Evolutionary conservation across 83 land plant genomes (phyloP), one percentile per base, ranked within the genome.

Genomic region (Diphasiastrum complanatum): DNA sequence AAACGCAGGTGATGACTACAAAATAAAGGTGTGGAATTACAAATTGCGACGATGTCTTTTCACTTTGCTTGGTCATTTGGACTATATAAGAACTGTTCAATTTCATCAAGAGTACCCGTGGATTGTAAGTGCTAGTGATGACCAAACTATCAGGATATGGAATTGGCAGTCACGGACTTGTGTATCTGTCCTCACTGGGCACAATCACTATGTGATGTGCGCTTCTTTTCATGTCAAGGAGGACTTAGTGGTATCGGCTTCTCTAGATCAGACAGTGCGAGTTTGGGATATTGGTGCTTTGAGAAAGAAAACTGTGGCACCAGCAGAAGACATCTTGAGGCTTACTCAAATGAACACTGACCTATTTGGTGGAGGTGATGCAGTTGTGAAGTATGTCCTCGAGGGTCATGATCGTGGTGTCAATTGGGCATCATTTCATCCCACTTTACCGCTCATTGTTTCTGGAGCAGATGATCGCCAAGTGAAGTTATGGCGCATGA

Each of bases 161-260:
- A 55, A 55, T 30, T 55, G 59, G 59, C 59, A 55, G 34, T 55
- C 59, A 10, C 30, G 59, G 34, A 55, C 59, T 8, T 55, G 59
- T 19, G 31, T 55, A 0, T 55, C 59, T 27, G n/a, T n/a, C n/a
- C n/a, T n/a, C n/a, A n/a, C n/a, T n/a, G n/a, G n/a, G n/a, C n/a
- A n/a, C n/a, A n/a, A 55, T 30, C 59, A 55, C 34, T 55, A 30
- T 27, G 35, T 55, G 11, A 55, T 55, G 59, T 55, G 59, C 31
- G 45, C 59, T 30, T 55, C 59, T 1, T 55, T 55, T 30, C 59
- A 55, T 27, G 34, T 55, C 34, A n/a, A n/a, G n/a, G n/a, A n/a
- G n/a, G n/a, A n/a, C n/a, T n/a, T n/a, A n/a, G n/a, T n/a, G n/a
- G n/a, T n/a, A n/a, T n/a, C n/a, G n/a, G n/a, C n/a, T n/a, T n/a